phyloP scores from a whole-genome alignment of 441 rosid species.

The Lepidium campestre region DNA sequence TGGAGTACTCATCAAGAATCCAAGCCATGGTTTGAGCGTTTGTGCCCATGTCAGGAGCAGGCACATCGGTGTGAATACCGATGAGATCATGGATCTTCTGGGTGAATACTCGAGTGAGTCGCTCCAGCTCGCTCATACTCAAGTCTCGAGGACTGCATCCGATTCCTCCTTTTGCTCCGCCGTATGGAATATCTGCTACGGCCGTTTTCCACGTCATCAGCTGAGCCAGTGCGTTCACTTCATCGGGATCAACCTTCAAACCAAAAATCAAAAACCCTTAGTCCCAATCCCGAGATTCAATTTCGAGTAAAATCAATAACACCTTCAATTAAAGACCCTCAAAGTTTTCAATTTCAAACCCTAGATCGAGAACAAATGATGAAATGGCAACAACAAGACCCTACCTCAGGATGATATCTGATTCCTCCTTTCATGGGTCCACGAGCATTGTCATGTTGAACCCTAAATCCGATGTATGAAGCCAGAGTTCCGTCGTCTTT shows the following conservation, averaged over 20 bases:
- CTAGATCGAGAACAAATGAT: not conserved
- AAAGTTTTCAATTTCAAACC: not conserved
- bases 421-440: slow-evolving; percentile 95
- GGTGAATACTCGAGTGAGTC: slow-evolving; percentile 95
- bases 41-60: slow-evolving; percentile 99
- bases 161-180: slow-evolving; percentile 98
- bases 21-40: slow-evolving; percentile 99
- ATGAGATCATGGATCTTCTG: slow-evolving; percentile 98
- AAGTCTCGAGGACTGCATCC: slow-evolving; percentile 84
- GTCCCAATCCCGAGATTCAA: not conserved
- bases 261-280: not conserved
- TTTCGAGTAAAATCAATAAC: too few relatives aligned
- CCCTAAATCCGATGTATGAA: slow-evolving; percentile 76
- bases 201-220: slow-evolving; percentile 99
- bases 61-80: slow-evolving; percentile 88
- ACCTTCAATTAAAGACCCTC: not conserved
- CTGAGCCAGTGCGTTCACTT: slow-evolving; percentile 96
- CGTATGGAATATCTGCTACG: slow-evolving; percentile 92
- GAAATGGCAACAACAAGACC: not conserved
- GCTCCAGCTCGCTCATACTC: slow-evolving; percentile 71
- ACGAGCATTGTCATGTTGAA: slow-evolving; percentile 83
- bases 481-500: slow-evolving; percentile 75
- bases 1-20: slow-evolving; percentile 96
- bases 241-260: slow-evolving; percentile 90
- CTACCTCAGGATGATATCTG: slow-evolving; percentile 90